Percentiles rank a stretch among this genome's conserved stretches.
Evolutionary conservation across 2,329 filamentous ascomycete genomes (phyloP).

Genomic region (Aspergillus sp.): DNA sequence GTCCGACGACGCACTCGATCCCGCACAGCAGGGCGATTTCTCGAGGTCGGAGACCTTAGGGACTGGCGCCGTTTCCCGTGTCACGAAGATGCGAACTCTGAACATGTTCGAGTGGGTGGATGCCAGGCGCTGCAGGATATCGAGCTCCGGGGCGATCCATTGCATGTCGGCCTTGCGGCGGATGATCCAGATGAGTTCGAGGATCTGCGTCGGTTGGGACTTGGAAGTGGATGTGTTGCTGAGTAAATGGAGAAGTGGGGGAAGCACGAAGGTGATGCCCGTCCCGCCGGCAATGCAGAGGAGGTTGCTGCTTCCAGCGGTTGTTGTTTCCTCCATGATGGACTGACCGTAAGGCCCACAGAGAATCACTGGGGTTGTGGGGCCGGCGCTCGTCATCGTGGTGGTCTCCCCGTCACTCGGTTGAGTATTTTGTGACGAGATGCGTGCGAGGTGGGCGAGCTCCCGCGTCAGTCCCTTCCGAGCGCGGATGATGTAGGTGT

Average conservation of each 20-base stretch:
- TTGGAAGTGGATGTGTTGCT: conserved; percentile 11
- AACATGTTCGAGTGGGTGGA: conserved; percentile 38
- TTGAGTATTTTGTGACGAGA: not conserved
- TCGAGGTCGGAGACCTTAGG: not conserved
- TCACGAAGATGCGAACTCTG: conserved; percentile 61
- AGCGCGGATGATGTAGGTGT: conserved; percentile 51
- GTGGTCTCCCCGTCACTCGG: conserved; percentile 26
- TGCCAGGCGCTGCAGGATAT: conserved; percentile 43
- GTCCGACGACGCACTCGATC: not conserved
- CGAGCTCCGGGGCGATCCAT: conserved; percentile 62
- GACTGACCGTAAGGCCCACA: conserved; percentile 64
- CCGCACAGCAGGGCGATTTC: not conserved
- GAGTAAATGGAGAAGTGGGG: conserved; percentile 46
- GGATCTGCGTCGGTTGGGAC: conserved; percentile 3
- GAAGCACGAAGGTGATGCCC: conserved; percentile 60
- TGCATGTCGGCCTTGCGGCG: conserved; percentile 55
- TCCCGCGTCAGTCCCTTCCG: conserved; percentile 41
- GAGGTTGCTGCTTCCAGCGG: conserved; percentile 31
- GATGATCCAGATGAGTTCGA: conserved; percentile 68
- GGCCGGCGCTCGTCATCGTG: not conserved
- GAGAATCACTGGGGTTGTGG: conserved; percentile 57
- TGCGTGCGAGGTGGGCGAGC: conserved; percentile 26
- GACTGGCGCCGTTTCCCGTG: conserved; percentile 47
- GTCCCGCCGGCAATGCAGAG: conserved; percentile 60
- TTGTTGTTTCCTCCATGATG: conserved; percentile 44